Percentiles rank a stretch among this genome's conserved stretches.
phyloP scores from a whole-genome alignment of 2,329 filamentous ascomycete genomes.

The Pyrenophora seminiperda region DNA sequence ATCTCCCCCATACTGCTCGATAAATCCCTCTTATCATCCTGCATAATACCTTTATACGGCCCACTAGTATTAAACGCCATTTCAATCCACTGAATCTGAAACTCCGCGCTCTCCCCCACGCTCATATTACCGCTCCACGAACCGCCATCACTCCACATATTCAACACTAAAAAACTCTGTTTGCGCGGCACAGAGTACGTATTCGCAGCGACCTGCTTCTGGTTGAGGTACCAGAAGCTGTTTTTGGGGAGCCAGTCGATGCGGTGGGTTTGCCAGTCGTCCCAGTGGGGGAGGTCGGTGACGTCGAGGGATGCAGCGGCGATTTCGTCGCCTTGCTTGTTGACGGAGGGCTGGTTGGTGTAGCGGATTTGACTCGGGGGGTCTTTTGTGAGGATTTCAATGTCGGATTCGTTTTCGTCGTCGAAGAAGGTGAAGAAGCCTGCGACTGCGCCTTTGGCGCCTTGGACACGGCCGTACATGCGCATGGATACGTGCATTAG shows the following conservation, averaged over 20 bases:
- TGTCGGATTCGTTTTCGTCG: slow-evolving; percentile 56
- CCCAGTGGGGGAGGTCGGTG: slow-evolving; percentile 57
- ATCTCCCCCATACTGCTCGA: slow-evolving; percentile 23
- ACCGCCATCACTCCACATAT: slow-evolving; percentile 66
- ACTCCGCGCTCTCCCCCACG: slow-evolving; percentile 54
- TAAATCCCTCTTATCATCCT: slow-evolving; percentile 24
- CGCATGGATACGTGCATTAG: slow-evolving; percentile 56
- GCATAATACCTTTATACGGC: slow-evolving; percentile 31
- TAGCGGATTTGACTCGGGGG: slow-evolving; percentile 55
- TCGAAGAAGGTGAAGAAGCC: slow-evolving; percentile 63
- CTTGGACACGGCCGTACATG: slow-evolving; percentile 53
- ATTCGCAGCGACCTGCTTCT: slow-evolving; percentile 57
- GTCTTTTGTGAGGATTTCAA: slow-evolving; percentile 59
- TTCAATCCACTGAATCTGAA: slow-evolving; percentile 68
- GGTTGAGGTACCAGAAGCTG: slow-evolving; percentile 63
- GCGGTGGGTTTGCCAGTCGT: slow-evolving; percentile 63
- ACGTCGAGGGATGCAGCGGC: slow-evolving; percentile 56
- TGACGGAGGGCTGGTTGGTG: slow-evolving; percentile 65
- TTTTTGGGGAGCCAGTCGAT: slow-evolving; percentile 63
- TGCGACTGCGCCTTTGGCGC: slow-evolving; percentile 55
- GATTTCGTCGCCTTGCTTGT: slow-evolving; percentile 52
- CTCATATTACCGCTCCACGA: slow-evolving; percentile 66
- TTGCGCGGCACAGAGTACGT: slow-evolving; percentile 62
- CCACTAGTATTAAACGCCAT: slow-evolving; percentile 58
- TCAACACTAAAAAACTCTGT: slow-evolving; percentile 60